phyloP scores from a whole-genome alignment of 2,329 filamentous ascomycete species.

The Epichloe baconii region DNA sequence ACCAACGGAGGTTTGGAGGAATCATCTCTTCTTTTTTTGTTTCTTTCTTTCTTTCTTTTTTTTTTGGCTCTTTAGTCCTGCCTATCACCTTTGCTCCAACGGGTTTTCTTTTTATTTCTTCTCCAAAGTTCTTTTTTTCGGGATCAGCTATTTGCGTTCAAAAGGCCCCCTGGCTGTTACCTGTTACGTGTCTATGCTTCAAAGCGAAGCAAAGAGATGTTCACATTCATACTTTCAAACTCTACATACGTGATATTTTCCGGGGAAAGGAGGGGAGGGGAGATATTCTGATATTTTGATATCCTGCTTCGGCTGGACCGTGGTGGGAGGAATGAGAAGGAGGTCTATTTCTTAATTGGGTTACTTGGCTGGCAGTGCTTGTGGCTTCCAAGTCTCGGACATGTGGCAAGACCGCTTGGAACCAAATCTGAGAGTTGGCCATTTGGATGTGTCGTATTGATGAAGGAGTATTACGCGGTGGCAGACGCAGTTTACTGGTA shows the following conservation, averaged over 20 bases:
- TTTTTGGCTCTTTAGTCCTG: slow-evolving; percentile 11
- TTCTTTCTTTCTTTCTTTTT: slow-evolving; percentile 2
- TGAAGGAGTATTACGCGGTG: slow-evolving; percentile 1
- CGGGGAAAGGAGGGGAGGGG: not conserved
- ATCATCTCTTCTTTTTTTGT: not conserved
- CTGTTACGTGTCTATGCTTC: not conserved
- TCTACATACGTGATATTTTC: slow-evolving; percentile 11
- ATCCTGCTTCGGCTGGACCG: slow-evolving; percentile 23
- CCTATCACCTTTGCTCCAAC: not conserved
- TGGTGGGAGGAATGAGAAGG: slow-evolving; percentile 8
- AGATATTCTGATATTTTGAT: not conserved
- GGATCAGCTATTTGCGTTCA: not conserved
- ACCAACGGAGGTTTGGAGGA: slow-evolving; percentile 10
- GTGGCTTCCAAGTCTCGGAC: slow-evolving; percentile 1
- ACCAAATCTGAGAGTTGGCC: slow-evolving; percentile 1
- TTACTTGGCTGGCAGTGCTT: not conserved
- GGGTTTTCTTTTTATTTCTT: not conserved
- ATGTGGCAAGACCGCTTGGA: not conserved
- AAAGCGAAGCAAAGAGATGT: slow-evolving; percentile 4
- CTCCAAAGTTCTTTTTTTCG: not conserved
- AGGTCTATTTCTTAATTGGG: not conserved
- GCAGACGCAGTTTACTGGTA: not conserved
- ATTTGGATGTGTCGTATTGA: slow-evolving; percentile 5
- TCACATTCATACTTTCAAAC: not conserved
- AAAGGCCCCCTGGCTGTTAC: not conserved